Base-by-base conservation (phyloP, 805 yeast species). In the Nakazawaea ambrosiae region DNA sequence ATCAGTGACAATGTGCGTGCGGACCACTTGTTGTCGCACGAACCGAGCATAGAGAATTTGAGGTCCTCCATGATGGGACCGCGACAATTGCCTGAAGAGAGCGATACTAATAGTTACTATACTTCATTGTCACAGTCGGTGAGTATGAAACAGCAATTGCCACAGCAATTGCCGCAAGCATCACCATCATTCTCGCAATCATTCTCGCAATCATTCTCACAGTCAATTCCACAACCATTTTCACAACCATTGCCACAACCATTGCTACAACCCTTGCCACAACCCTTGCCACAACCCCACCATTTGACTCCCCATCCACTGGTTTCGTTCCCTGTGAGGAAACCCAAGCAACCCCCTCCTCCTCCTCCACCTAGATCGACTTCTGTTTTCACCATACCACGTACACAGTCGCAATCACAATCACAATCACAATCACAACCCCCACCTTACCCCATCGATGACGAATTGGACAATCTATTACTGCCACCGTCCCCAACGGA, bases 11-110 rank as follows among this genome's bases (percentile, higher is more conserved):
- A 27, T 12, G 30, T 36, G 5, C 24, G 32, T n/a, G 20, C 24
- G 11, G 11, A 22, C 16, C 12, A 25, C 30, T 8, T 12, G 20
- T 20, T 16, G 29, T 4, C 14, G 19, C 11, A 17, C 25, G 11
- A 20, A 7, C 22, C 26, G 25, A 17, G 34, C n/a, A 27, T 34
- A 8, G 29, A 29, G 15, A n/a, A 17, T 19, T 14, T 24, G 14
- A n/a, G 40, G 12, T 10, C 31, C 5, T 31, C 35, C 4, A 26
- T 27, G 27, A 20, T 18, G 27, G 41, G 41, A 3, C 41, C 41
- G 9, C 22, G 41, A 29, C 31, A 29, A 4, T 12, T 38, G 3
- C 41, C 41, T 7, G 27, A 19, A 12, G 31, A 26, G 15, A 6
- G 7, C 12, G 16, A 6, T 5, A n/a, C n/a, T n/a, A n/a, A n/a